Conservation (phyloP, 345 rosid species). For the Eucalyptus viminalis region DNA sequence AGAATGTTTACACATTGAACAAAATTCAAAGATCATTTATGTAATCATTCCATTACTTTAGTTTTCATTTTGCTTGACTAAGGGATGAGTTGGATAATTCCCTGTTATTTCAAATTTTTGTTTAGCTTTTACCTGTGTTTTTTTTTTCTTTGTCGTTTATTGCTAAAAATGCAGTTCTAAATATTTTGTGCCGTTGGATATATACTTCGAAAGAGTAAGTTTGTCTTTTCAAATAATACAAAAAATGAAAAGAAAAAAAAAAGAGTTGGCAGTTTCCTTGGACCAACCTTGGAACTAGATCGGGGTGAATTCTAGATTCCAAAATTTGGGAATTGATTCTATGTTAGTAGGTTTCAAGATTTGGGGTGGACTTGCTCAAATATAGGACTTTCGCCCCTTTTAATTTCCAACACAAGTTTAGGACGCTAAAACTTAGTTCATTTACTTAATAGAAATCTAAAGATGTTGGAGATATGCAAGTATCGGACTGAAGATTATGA, state of each 20-base stretch:
- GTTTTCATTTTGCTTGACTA: background rate
- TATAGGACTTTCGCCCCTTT: rapidly evolving
- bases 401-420: background rate
- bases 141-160: rapidly evolving
- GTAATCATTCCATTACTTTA: no score
- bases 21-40: background rate
- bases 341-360: background rate
- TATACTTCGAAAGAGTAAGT: background rate
- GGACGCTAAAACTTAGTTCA: background rate
- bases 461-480: no score
- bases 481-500: rapidly evolving
- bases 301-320: rapidly evolving
- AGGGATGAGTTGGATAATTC: background rate
- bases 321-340: background rate
- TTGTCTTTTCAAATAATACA: background rate
- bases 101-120: no score
- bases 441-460: background rate
- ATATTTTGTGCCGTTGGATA: background rate
- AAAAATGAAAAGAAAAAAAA: no score
- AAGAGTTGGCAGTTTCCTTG: background rate
- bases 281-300: background rate
- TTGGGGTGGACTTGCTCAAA: no score
- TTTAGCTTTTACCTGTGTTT: background rate
- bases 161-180: background rate
- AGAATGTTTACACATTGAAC: no score